These are phyloP conservation scores for Euclidium syriacum DNA, from an alignment of 345 rosid species.

Conservation along the genomic window DNA sequence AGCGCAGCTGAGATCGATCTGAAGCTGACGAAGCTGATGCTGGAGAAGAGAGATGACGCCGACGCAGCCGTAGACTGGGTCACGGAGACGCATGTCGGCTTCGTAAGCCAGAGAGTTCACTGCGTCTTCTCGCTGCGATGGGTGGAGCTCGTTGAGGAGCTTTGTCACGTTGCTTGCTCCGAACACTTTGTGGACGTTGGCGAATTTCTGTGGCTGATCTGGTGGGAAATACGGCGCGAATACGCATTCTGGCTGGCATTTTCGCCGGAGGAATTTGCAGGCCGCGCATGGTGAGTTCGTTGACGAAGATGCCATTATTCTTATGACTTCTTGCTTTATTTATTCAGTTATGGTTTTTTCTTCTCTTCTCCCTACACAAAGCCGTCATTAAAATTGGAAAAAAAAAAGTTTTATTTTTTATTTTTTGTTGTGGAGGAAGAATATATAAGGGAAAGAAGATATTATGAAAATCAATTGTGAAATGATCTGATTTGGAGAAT, in stretches of 20 bases:
- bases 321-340: too few relatives aligned
- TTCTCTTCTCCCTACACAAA: slow-evolving; percentile 5
- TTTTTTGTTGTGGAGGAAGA: not conserved
- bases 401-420: not conserved
- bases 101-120: slow-evolving; percentile 66
- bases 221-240: slow-evolving; percentile 73
- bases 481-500: slow-evolving; percentile 2
- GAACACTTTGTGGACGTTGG: slow-evolving; percentile 54
- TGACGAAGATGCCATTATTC: slow-evolving; percentile 40
- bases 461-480: slow-evolving; percentile 4
- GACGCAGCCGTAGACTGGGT: slow-evolving; percentile 91
- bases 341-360: not conserved
- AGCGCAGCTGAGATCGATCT: slow-evolving; percentile 51
- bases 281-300: slow-evolving; percentile 62
- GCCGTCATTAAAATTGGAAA: not conserved
- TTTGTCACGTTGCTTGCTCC: slow-evolving; percentile 70
- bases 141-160: slow-evolving; percentile 51
- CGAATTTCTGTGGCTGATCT: slow-evolving; percentile 56
- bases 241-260: slow-evolving; percentile 62
- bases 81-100: slow-evolving; percentile 76
- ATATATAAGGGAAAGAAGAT: not conserved
- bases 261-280: slow-evolving; percentile 55
- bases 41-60: slow-evolving; percentile 71
- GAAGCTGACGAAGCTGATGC: slow-evolving; percentile 57
- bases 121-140: slow-evolving; percentile 61